A percentile compares a stretch with the other conserved stretches of the same genome.
Conservation (phyloP, 2,329 filamentous ascomycete species). For the Aureobasidium mangrovei region DNA sequence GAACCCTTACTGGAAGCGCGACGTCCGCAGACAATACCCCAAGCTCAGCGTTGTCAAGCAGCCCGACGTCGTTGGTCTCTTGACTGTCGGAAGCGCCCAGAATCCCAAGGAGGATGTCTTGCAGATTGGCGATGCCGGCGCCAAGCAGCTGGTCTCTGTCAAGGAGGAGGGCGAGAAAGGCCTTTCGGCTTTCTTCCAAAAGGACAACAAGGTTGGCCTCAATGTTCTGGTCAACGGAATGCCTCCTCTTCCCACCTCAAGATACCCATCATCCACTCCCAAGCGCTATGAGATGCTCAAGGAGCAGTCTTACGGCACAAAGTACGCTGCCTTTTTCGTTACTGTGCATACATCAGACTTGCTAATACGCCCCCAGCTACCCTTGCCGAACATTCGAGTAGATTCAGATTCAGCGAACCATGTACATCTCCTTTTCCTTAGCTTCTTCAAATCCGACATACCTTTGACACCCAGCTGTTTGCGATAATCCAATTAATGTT, state of each 20-base stretch:
- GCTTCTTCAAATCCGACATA: conserved; percentile 7
- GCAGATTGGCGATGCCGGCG: conserved; percentile 66
- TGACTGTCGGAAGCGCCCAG: conserved; percentile 74
- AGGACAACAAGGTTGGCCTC: conserved; percentile 45
- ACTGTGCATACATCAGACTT: not conserved
- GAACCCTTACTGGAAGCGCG: conserved; percentile 95
- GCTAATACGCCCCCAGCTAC: conserved; percentile 29
- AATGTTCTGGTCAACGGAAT: conserved; percentile 66
- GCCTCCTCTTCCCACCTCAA: conserved; percentile 76
- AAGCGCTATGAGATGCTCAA: conserved; percentile 62
- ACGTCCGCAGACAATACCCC: conserved; percentile 74
- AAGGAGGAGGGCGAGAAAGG: conserved; percentile 66
- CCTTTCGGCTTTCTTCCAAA: conserved; percentile 65
- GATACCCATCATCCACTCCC: conserved; percentile 48
- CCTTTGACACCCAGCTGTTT: not conserved
- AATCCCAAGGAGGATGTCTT: conserved; percentile 67
- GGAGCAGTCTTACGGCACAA: conserved; percentile 56
- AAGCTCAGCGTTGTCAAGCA: conserved; percentile 71
- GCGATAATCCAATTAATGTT: not conserved
- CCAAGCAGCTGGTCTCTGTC: conserved; percentile 64
- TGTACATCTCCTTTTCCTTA: conserved; percentile 13
- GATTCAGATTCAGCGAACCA: conserved; percentile 6
- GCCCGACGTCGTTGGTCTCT: conserved; percentile 73
- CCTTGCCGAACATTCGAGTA: conserved; percentile 39
- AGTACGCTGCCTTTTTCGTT: not conserved